Percentiles rank a stretch among this genome's conserved stretches.
phyloP scores from a whole-genome alignment of 2,329 filamentous ascomycete genomes.

The Colletotrichum abscissum region DNA sequence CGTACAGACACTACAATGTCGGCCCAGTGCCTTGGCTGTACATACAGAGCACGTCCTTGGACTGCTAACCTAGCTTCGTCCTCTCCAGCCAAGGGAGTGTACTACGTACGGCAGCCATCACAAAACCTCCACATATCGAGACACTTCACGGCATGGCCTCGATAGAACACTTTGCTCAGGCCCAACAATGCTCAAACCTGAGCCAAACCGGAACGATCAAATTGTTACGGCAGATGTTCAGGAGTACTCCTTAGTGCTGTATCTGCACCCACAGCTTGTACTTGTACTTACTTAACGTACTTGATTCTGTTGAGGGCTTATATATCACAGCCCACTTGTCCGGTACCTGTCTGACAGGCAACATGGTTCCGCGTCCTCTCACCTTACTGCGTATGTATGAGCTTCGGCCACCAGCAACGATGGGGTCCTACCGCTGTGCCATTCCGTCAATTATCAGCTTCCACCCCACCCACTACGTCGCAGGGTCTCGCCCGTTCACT shows the following conservation, averaged over 20 bases:
- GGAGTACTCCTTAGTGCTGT: neutral
- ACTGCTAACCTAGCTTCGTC: neutral
- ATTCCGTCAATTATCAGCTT: constrained; percentile 20
- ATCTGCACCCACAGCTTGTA: neutral
- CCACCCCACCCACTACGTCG: constrained; percentile 5
- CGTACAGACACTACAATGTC: constrained; percentile 8
- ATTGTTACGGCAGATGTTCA: neutral
- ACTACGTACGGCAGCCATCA: neutral
- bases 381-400: neutral
- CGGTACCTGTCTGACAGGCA: neutral
- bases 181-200: constrained; percentile 7
- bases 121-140: neutral
- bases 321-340: neutral
- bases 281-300: neutral
- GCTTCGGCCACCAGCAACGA: neutral
- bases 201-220: constrained; percentile 7
- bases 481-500: neutral
- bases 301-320: neutral
- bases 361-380: neutral
- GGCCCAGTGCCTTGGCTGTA: constrained; percentile 11
- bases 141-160: neutral
- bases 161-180: neutral
- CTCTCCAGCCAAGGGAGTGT: neutral
- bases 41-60: neutral
- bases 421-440: neutral